Evolutionary conservation across 768 basidiomycete species (phyloP), one percentile per base, ranked within the genome.

Genomic region (Rhizopogon roseolus): DNA sequence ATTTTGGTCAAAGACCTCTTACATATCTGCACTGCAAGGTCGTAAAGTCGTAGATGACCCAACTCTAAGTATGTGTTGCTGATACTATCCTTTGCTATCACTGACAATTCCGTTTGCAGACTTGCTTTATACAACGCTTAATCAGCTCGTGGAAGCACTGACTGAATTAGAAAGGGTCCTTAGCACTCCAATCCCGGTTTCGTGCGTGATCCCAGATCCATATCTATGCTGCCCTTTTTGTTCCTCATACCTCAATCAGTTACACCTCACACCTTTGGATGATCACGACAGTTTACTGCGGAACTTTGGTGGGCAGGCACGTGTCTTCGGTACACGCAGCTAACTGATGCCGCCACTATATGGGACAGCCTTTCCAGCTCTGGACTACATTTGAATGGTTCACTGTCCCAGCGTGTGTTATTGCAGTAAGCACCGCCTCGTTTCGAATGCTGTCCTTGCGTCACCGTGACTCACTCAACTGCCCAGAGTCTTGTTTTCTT

Each of bases 171-270:
- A 90, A 61, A 75, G 87, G 32, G 86, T 89, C 58, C 71, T 88
- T 4, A 88, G 86, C 0, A 87, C 85, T 1, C 85, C 86, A 1
- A 86, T 89, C 41, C 87, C 86, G 7, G 86, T 85, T 67, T 87
- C 85, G 79, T 86, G 4, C 41, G 19, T 22, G 11, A 22, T 41
- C 17, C 22, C 38, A 51, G 42, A 32, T 19, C 46, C 22, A 22
- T 22, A 22, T 22, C 53, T 7, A 32, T 32, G 5, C 34, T 10
- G 10, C 42, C 36, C 10, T 28, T 13, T 6, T 27, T 5, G 19
- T 53, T 50, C 22, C 46, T 54, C 13, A 38, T 14, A 22, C 6
- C n/a, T 42, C 17, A 8, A 39, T 44, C 56, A 85, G 84, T 42
- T 86, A 87, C 61, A 81, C 81, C 1, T 69, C 81, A 34, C 88